Evolutionary conservation across 2,329 filamentous ascomycete species (phyloP).

Genomic region (Neurospora sp.): DNA sequence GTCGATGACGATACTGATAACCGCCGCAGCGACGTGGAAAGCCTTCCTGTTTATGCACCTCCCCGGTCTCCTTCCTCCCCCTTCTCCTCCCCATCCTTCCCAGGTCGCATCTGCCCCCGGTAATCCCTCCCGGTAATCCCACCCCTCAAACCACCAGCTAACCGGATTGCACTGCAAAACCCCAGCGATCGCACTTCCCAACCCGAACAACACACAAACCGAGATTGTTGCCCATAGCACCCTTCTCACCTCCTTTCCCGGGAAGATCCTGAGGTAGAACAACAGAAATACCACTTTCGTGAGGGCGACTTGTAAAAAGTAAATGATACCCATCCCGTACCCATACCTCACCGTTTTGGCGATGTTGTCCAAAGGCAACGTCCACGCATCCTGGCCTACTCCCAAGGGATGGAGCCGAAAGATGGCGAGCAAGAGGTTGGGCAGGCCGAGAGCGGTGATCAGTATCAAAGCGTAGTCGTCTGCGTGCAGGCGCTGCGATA

Average conservation of each 20-base stretch:
- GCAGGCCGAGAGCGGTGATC: constrained; percentile 4
- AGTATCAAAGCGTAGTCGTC: not conserved
- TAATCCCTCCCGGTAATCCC: constrained; percentile 23
- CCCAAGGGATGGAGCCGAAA: constrained; percentile 10
- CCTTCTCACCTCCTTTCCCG: constrained; percentile 23
- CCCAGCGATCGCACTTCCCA: constrained; percentile 29
- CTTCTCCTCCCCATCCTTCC: not conserved
- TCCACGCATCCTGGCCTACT: constrained; percentile 21
- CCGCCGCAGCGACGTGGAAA: constrained; percentile 38
- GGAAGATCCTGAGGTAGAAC: constrained; percentile 45
- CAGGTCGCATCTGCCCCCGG: not conserved
- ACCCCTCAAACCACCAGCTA: constrained; percentile 38
- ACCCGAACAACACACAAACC: constrained; percentile 27
- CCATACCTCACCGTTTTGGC: constrained; percentile 18
- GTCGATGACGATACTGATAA: constrained; percentile 32
- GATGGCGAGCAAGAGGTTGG: constrained; percentile 8
- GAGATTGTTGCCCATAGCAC: constrained; percentile 30
- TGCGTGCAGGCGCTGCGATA: not conserved
- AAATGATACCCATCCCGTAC: constrained; percentile 24
- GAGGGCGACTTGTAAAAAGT: constrained; percentile 33
- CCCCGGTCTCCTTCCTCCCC: constrained; percentile 27
- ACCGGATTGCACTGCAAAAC: constrained; percentile 41
- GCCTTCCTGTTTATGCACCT: constrained; percentile 36
- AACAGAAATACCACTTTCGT: constrained; percentile 39
- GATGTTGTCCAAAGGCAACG: constrained; percentile 17